These are phyloP conservation scores for Trematosphaeria pertusa DNA, from an alignment of 2,329 filamentous ascomycete genomes.

Conservation along the genomic window DNA sequence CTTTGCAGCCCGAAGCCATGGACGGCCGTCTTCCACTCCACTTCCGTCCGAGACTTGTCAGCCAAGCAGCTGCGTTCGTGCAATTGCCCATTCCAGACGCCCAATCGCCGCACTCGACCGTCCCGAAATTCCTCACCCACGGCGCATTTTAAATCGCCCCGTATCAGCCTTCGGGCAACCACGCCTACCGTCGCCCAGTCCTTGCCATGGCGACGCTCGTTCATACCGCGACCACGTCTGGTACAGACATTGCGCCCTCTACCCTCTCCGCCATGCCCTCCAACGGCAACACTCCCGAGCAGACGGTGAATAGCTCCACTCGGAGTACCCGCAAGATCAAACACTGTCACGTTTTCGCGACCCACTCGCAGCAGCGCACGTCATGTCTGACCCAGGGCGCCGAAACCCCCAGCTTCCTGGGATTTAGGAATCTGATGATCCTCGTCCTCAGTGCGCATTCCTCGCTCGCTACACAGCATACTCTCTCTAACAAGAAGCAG, in stretches of 20 bases:
- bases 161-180: conserved; percentile 3
- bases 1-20: conserved; percentile 15
- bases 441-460: conserved; percentile 76
- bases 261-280: conserved; percentile 31
- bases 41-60: conserved; percentile 15
- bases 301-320: conserved; percentile 20
- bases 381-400: conserved; percentile 90
- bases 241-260: conserved; percentile 30
- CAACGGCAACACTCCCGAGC: conserved; percentile 30
- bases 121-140: conserved; percentile 16
- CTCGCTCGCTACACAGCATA: conserved; percentile 2
- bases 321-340: conserved; percentile 56
- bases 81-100: conserved; percentile 7
- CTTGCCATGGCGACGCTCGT: conserved; percentile 42
- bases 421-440: conserved; percentile 95
- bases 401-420: conserved; percentile 81
- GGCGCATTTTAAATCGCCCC: conserved; percentile 4
- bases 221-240: conserved; percentile 29
- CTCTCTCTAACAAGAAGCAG: conserved; percentile 54
- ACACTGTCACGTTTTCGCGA: conserved; percentile 90
- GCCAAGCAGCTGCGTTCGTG: conserved; percentile 31
- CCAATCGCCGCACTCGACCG: conserved; percentile 18
- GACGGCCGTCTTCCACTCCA: conserved; percentile 16
- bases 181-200: conserved; percentile 3
- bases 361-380: conserved; percentile 74